Evolutionary conservation across 805 yeast genomes (phyloP), one percentile per base, ranked within the genome.

Genomic region (Teunomyces panamensis): DNA sequence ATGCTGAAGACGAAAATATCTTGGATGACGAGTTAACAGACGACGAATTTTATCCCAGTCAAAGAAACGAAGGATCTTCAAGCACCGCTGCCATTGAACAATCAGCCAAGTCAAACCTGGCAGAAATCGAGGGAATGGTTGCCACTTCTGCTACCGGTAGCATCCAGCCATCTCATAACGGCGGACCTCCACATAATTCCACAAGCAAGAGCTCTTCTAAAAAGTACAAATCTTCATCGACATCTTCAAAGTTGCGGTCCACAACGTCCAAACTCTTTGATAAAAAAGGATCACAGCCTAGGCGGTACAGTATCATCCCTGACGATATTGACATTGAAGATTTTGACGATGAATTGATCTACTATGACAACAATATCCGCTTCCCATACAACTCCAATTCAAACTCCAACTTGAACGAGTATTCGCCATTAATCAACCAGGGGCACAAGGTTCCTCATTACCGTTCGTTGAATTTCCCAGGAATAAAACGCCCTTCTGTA

Each of bases 231-330:
- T 53, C 73, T 3, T 62, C 72, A 5, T 62, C 64, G 2, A 54
- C 74, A 0, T 65, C 71, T 1, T 70, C 75, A 1, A 81, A 76
- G 44, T 65, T 82, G 39, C 64, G 87, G 35, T 81, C 90, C 2
- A 85, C 89, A 1, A 84, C 90, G 0, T 84, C 90, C 1, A 83
- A 84, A 51, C 66, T 86, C 5, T 86, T 87, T 63, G 92, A 86
- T 56, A 78, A 81, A 9, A 84, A 81, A 55, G 90, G 89, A 1
- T 80, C 85, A 0, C 86, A 83, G 42, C 81, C 89, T 5, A 73
- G 91, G 57, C 69, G 90, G 30, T 85, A 86, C 57, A 83, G 90
- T 16, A 87, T 86, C 16, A 78, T 82, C 2, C 86, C 86, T 0
- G 85, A 82, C 57, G 83, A 82, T 59, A 74, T 72, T 14, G 81